Conservation (phyloP, 2,329 filamentous ascomycete genomes). For the Diplodia scrobiculata region DNA sequence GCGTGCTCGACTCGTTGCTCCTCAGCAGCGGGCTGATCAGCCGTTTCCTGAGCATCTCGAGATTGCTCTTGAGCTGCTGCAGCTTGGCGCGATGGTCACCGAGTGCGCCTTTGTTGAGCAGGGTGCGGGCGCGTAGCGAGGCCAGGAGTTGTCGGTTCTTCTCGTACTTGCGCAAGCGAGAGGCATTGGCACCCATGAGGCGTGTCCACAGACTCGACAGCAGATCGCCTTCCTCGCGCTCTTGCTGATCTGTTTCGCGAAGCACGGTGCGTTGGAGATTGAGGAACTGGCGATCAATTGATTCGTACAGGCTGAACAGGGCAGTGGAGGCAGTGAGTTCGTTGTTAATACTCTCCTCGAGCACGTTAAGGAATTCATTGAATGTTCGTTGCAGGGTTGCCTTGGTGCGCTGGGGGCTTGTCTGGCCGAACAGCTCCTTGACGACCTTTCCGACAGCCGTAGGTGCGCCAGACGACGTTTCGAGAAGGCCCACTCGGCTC, state of each 20-base stretch:
- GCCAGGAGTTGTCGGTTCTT: slow-evolving; percentile 80
- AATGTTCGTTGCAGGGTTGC: slow-evolving; percentile 83
- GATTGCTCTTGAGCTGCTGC: slow-evolving; percentile 78
- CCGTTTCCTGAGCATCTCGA: slow-evolving; percentile 81
- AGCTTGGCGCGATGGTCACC: slow-evolving; percentile 85
- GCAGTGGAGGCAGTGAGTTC: slow-evolving; percentile 79
- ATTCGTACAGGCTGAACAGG: slow-evolving; percentile 87
- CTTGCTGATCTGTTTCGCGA: slow-evolving; percentile 78
- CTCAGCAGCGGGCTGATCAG: slow-evolving; percentile 82
- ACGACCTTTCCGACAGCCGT: slow-evolving; percentile 70
- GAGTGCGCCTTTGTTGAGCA: slow-evolving; percentile 82
- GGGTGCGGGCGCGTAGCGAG: slow-evolving; percentile 77
- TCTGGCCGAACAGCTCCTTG: slow-evolving; percentile 75
- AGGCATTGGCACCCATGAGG: slow-evolving; percentile 74
- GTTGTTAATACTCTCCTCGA: slow-evolving; percentile 84
- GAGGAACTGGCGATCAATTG: slow-evolving; percentile 85
- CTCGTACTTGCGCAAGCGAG: slow-evolving; percentile 82
- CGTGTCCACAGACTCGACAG: slow-evolving; percentile 83
- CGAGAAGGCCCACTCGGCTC: slow-evolving; percentile 57
- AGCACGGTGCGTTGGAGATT: slow-evolving; percentile 84
- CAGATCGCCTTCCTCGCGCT: slow-evolving; percentile 76
- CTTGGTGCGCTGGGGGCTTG: slow-evolving; percentile 76
- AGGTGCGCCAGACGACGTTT: slow-evolving; percentile 51
- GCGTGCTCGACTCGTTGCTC: slow-evolving; percentile 65
- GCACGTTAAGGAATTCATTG: slow-evolving; percentile 78